phyloP scores from a whole-genome alignment of 306 rosid species.

The Purshia tridentata region DNA sequence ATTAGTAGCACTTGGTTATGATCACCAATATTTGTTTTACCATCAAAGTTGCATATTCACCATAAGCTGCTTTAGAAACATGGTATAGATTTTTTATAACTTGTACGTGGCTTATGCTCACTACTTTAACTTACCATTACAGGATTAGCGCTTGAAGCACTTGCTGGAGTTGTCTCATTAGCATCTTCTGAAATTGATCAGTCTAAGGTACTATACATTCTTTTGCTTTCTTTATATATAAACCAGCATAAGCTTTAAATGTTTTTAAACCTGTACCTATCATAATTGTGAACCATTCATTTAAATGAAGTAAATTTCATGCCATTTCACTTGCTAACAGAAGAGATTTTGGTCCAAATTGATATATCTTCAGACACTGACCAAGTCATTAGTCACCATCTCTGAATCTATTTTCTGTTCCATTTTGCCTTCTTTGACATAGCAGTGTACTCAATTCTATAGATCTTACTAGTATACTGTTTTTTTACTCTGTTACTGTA shows the following conservation, averaged over 20 bases:
- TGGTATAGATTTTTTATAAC: neutral
- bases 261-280: neutral
- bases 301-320: neutral
- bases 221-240: constrained; percentile 20
- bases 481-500: neutral
- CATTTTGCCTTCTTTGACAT: neutral
- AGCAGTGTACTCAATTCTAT: neutral
- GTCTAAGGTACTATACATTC: constrained; percentile 48
- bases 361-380: neutral
- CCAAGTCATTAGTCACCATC: neutral
- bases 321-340: neutral
- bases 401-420: neutral
- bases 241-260: neutral
- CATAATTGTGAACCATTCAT: neutral
- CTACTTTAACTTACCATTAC: constrained; percentile 24
- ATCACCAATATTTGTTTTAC: neutral
- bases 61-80: constrained; percentile 1
- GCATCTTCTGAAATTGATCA: constrained; percentile 85
- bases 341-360: neutral
- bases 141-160: constrained; percentile 94
- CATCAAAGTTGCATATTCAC: constrained; percentile 8
- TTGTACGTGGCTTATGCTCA: constrained; percentile 19
- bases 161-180: constrained; percentile 81
- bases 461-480: neutral
- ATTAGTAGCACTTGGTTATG: neutral